Percentiles rank a stretch among this genome's conserved stretches.
Conservation (phyloP, 306 rosid species). For the Cicer cuneatum region DNA sequence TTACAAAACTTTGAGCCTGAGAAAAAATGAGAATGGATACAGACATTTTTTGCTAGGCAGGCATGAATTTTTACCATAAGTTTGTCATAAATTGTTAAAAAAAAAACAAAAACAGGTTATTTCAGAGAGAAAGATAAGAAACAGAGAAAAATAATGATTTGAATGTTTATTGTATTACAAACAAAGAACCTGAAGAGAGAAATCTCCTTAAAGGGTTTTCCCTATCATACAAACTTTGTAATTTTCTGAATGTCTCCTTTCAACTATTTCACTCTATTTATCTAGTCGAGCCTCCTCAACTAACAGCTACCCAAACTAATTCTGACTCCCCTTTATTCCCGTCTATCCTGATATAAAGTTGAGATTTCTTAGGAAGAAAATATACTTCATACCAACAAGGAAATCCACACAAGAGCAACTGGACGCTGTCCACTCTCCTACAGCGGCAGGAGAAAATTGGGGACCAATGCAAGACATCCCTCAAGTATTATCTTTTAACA, state of each 20-base stretch:
- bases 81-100: neutral
- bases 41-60: neutral
- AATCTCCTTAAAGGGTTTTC: neutral
- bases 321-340: neutral
- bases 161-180: slow-evolving; percentile 1
- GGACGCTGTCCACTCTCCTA: neutral
- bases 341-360: neutral
- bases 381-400: neutral
- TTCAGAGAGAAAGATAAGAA: neutral
- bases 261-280: neutral
- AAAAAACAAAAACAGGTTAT: neutral
- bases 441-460: neutral
- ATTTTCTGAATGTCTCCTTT: neutral
- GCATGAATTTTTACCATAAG: neutral
- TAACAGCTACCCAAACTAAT: neutral
- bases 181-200: neutral
- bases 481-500: slow-evolving; percentile 6
- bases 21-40: neutral
- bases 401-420: neutral
- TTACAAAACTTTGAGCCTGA: neutral
- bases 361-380: neutral
- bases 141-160: neutral
- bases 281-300: neutral
- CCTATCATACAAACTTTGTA: neutral
- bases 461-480: neutral